These are phyloP conservation scores for Apophysomyces sp. DNA, from an alignment of 371 early-diverging fungal genomes.

Conservation along the genomic window DNA sequence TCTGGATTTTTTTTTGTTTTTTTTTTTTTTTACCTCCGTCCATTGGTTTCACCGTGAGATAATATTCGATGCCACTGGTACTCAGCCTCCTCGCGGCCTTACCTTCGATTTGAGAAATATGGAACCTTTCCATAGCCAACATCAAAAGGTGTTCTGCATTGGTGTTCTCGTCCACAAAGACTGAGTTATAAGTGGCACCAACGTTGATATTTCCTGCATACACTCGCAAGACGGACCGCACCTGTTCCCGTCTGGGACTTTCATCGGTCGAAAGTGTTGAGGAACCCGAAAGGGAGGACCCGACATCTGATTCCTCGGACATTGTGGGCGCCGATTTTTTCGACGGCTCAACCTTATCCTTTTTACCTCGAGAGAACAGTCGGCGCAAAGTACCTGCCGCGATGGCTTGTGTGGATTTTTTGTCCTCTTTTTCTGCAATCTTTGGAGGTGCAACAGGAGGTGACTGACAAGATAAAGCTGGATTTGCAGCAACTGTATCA, in stretches of 20 bases:
- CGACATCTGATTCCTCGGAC: conserved; percentile 1
- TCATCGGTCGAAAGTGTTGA: background rate
- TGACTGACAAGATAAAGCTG: background rate
- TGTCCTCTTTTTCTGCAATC: background rate
- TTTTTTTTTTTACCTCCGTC: conserved; percentile 50
- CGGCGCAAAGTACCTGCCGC: conserved; percentile 22
- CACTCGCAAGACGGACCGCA: conserved; percentile 41
- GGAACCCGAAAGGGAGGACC: conserved; percentile 1
- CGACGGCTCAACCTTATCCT: conserved; percentile 14
- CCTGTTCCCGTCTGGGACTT: background rate
- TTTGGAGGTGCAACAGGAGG: background rate
- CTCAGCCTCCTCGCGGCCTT: conserved; percentile 25
- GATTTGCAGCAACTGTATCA: background rate
- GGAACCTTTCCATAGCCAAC: conserved; percentile 57
- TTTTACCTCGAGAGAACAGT: conserved; percentile 36
- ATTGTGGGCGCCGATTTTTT: background rate
- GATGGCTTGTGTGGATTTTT: background rate
- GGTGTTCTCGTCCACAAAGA: conserved; percentile 53
- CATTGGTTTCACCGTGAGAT: conserved; percentile 58
- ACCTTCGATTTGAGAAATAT: conserved; percentile 45
- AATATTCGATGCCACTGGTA: conserved; percentile 51
- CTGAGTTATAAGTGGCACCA: conserved; percentile 57
- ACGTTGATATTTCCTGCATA: conserved; percentile 64
- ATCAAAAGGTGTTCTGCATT: conserved; percentile 59
- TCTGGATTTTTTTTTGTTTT: background rate